These are phyloP conservation scores for Fusarium nelsonii DNA, from an alignment of 2,329 filamentous ascomycete genomes.

Conservation along the genomic window DNA sequence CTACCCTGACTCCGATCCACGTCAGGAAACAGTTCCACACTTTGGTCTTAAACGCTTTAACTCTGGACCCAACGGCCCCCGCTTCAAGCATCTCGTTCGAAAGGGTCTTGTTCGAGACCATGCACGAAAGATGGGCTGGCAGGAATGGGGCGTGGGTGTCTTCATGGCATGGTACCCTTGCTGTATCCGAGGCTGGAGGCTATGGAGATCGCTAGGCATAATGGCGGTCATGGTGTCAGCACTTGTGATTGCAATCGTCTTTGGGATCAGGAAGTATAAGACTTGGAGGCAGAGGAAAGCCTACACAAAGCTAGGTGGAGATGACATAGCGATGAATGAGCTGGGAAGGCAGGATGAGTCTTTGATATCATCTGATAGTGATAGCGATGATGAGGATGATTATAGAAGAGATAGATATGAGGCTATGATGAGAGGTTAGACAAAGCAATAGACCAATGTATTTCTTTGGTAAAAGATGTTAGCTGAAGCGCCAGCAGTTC, in stretches of 20 bases:
- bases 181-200: constrained; percentile 52
- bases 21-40: constrained; percentile 48
- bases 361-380: constrained; percentile 37
- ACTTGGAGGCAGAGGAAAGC: constrained; percentile 13
- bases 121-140: constrained; percentile 41
- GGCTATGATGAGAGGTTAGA: constrained; percentile 5
- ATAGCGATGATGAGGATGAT: constrained; percentile 13
- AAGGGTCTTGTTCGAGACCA: constrained; percentile 51
- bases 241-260: constrained; percentile 22
- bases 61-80: constrained; percentile 51
- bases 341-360: constrained; percentile 49
- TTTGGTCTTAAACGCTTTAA: constrained; percentile 53
- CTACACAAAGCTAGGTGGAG: constrained; percentile 40
- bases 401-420: constrained; percentile 3
- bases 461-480: background rate
- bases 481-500: background rate
- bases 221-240: constrained; percentile 23
- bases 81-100: constrained; percentile 51
- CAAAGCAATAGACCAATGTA: background rate
- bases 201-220: constrained; percentile 46
- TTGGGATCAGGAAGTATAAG: constrained; percentile 20
- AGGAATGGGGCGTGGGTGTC: constrained; percentile 46
- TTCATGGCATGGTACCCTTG: constrained; percentile 53
- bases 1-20: constrained; percentile 50
- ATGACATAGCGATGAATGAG: constrained; percentile 53